Conservation (phyloP, 495 filamentous ascomycete genomes). For the Ramalina intermedia region DNA sequence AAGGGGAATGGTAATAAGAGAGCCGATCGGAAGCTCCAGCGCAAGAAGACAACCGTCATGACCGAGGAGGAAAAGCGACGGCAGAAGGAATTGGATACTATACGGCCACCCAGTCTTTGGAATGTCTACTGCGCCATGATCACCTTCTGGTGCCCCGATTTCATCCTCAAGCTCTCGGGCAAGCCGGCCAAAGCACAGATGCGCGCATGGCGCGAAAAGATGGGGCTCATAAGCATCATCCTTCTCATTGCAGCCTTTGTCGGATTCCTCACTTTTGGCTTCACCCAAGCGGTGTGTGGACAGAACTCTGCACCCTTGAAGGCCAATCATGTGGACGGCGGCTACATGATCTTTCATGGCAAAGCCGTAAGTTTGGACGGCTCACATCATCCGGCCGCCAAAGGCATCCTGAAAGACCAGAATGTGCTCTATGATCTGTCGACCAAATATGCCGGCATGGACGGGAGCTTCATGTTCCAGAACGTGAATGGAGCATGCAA, state of each 20-base stretch:
- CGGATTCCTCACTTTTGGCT: slow-evolving; percentile 94
- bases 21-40: slow-evolving; percentile 32
- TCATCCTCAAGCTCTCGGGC: slow-evolving; percentile 69
- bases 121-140: slow-evolving; percentile 85
- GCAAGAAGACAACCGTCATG: slow-evolving; percentile 33
- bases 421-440: slow-evolving; percentile 83
- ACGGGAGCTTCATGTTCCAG: slow-evolving; percentile 96
- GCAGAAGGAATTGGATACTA: slow-evolving; percentile 49
- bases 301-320: slow-evolving; percentile 51
- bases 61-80: slow-evolving; percentile 46
- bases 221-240: slow-evolving; percentile 91
- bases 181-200: slow-evolving; percentile 81
- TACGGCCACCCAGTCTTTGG: slow-evolving; percentile 81
- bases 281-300: slow-evolving; percentile 77
- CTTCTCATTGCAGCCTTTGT: slow-evolving; percentile 75
- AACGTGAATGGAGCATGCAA: slow-evolving; percentile 98
- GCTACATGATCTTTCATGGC: slow-evolving; percentile 96
- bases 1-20: slow-evolving; percentile 17
- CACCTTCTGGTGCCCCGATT: slow-evolving; percentile 90
- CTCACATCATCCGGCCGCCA: slow-evolving; percentile 65
- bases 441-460: slow-evolving; percentile 65
- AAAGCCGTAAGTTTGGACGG: slow-evolving; percentile 61
- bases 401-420: slow-evolving; percentile 49
- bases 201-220: slow-evolving; percentile 96
- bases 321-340: slow-evolving; percentile 60